Conservation (phyloP, 2,329 filamentous ascomycete species). For the Diaporthe ampelina region DNA sequence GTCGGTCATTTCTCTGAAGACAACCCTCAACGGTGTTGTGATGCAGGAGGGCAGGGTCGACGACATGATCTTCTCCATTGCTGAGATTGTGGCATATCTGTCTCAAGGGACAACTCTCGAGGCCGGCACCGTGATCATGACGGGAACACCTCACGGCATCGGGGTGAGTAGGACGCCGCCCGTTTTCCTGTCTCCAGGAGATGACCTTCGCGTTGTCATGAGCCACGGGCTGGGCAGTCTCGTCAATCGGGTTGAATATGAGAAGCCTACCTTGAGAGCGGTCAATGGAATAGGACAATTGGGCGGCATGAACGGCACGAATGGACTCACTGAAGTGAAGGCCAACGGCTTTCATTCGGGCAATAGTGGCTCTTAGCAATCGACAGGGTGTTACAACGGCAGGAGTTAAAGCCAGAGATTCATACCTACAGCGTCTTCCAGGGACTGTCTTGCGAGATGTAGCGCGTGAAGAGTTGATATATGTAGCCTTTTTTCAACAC, state of each 20-base stretch:
- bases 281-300: background rate
- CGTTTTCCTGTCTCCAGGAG: constrained; percentile 53
- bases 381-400: background rate
- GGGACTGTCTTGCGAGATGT: too few species aligned
- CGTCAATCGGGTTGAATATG: constrained; percentile 31
- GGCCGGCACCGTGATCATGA: constrained; percentile 56
- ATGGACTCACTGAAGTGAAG: too few species aligned
- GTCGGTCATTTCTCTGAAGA: constrained; percentile 39
- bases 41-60: constrained; percentile 44
- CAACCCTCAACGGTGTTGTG: constrained; percentile 30
- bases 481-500: too few species aligned
- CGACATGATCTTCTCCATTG: constrained; percentile 56
- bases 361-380: background rate
- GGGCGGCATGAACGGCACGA: background rate
- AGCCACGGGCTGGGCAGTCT: constrained; percentile 38
- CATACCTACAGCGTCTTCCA: too few species aligned
- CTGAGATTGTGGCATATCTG: constrained; percentile 52
- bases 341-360: too few species aligned
- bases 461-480: too few species aligned
- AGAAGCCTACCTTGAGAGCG: background rate
- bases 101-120: constrained; percentile 55
- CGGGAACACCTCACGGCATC: constrained; percentile 55
- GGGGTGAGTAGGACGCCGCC: constrained; percentile 57
- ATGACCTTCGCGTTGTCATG: constrained; percentile 46
- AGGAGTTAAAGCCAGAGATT: background rate